Evolutionary conservation across 1,139 yeast species (phyloP), one percentile per base, ranked within the genome.

Genomic region (Blastobotrys aristatus): DNA sequence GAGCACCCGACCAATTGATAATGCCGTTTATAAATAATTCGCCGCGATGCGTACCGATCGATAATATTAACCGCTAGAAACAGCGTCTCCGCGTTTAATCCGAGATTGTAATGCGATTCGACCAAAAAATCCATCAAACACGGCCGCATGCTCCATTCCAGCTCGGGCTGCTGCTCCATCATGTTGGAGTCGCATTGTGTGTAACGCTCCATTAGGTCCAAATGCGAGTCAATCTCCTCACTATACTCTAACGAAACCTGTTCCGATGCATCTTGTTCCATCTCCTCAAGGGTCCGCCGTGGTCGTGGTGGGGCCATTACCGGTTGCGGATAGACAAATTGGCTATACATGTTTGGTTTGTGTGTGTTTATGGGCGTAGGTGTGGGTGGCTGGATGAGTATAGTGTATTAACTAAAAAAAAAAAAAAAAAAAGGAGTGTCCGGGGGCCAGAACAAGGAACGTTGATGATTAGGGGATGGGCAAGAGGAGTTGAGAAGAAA

Each of bases 1-100:
- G 96, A 84, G 60, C 96, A 85, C 2, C 96, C 96, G 13, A 92
- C 92, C 53, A 92, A 72, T 65, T 90, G 97, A 65, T 88, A 89
- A 65, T 92, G 97, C 56, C 89, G 80, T 61, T 85, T 86, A 68
- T 84, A 86, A n/a, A 90, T 95, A 17, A 90, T 84, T 55, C 98
- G 76, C 60, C 82, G 84, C 33, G 97, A 85, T 64, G 96, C 84
- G 70, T 92, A 92, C 53, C 96, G 79, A 67, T 92, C 98, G 40
- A 88, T 81, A 54, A 90, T 80, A 65, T 82, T 82, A 64, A 88
- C 75, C 45, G 95, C 83, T 50, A 86, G 73, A 58, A 85, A 87
- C 47, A 90, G 72, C 0, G 97, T 89, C 49, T 87, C 83, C 2
- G 89, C 82, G 49, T 82, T 84, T 49, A 92, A 73, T 52, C 77